Base-by-base conservation (phyloP, 441 rosid genomes). In the Mallotus repandus region DNA sequence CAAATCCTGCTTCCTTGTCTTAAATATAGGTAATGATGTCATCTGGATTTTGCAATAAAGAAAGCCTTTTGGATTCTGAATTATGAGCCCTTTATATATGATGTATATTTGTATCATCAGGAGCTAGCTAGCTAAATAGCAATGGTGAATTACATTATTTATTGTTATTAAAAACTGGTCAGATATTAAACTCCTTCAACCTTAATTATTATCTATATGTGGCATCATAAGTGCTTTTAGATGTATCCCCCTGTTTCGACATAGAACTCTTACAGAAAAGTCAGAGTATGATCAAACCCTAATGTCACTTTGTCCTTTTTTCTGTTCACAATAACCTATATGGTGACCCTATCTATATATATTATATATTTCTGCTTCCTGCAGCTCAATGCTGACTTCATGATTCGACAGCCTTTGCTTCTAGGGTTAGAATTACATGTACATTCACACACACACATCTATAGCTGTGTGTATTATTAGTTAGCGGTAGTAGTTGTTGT, bases 241-340 rank as follows among this genome's bases (percentile, higher is more conserved):
- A 57, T 15, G 74, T 73, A 29, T 49, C 65, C 49, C 75, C 61
- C 77, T 78, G 80, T 71, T 54, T 66, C 81, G 79, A 69, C 53
- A 49, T 49, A 1, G 41, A 73, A 63, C 25, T 53, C 74, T 66
- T 55, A 32, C 22, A 38, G 21, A 25, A 75, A 62, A 66, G 54
- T 60, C 73, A 52, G 67, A 53, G 21, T 9, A 21, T 43, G 11
- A 54, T 32, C 4, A 66, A 50, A 65, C 61, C 49, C 43, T 21
- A 1, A 18, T 49, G 74, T 59, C 58, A 55, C 72, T 67, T 45
- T 53, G 62, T 10, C 29, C 29, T 25, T 1, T 49, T 49, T 12
- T 13, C 57, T 53, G 48, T 48, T 16, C 53, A 49, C 68, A 43
- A 60, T 35, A 66, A 49, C 73, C 69, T 62, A 43, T 25, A 25